These are phyloP conservation scores for Diplodia scrobiculata DNA, from an alignment of 2,329 filamentous ascomycete species.

Conservation along the genomic window DNA sequence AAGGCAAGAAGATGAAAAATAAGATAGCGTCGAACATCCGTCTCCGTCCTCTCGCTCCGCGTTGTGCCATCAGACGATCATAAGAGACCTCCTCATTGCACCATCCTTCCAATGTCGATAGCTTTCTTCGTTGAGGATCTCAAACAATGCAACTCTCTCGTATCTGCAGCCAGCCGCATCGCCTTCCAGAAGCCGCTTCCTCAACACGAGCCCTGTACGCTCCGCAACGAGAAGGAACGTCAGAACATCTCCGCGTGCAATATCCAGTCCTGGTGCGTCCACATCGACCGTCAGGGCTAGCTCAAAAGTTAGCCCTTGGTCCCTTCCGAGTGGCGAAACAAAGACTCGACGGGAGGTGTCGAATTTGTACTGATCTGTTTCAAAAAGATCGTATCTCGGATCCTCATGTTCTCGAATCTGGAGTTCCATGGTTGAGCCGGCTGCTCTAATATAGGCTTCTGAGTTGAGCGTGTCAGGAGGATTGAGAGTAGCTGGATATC, in stretches of 20 bases:
- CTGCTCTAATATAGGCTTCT: neutral
- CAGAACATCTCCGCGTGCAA: neutral
- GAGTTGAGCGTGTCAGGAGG: neutral
- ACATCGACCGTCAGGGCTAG: neutral
- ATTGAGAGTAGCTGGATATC: neutral
- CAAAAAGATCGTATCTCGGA: neutral
- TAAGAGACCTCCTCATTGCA: neutral
- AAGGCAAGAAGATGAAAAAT: neutral
- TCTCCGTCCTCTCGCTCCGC: neutral
- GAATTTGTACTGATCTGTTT: neutral
- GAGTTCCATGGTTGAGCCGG: neutral
- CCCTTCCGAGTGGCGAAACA: neutral
- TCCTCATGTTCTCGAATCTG: neutral
- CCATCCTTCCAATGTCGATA: neutral
- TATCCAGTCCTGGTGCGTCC: neutral
- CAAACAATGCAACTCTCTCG: neutral
- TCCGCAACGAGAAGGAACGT: neutral
- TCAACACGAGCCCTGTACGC: neutral
- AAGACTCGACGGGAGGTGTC: neutral
- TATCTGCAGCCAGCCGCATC: neutral
- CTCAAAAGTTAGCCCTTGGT: neutral
- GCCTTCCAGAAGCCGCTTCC: neutral
- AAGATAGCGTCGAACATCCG: neutral
- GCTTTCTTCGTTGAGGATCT: neutral
- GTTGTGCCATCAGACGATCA: neutral